Conservation (phyloP, 768 basidiomycete genomes). For the Rhodotorula paludigena region DNA sequence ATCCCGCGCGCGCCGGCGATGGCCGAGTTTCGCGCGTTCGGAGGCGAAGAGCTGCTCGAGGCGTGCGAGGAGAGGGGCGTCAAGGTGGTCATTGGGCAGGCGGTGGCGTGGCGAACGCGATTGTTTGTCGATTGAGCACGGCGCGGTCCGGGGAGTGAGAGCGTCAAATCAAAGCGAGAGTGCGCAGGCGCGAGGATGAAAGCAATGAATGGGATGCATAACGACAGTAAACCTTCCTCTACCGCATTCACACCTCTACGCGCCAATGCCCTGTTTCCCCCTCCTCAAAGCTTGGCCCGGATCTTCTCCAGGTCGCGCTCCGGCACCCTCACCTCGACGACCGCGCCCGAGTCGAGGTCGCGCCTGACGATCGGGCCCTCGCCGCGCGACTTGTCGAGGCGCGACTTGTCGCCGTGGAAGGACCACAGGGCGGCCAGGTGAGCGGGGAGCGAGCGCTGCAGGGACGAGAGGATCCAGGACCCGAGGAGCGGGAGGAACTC, state of each 20-base stretch:
- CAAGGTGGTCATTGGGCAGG: conserved; percentile 1
- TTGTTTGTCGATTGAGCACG: conserved; percentile 8
- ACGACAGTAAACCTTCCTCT: too few relatives aligned
- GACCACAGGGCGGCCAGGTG: conserved; percentile 61
- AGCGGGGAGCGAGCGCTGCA: conserved; percentile 61
- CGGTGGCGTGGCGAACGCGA: conserved; percentile 28
- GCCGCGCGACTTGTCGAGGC: conserved; percentile 28
- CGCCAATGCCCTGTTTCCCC: too few relatives aligned
- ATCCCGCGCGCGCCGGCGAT: conserved; percentile 16
- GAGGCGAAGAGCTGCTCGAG: background rate
- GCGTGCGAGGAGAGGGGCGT: conserved; percentile 10
- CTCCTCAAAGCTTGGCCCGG: conserved; percentile 1
- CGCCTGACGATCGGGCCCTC: conserved; percentile 27
- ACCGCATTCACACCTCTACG: too few relatives aligned
- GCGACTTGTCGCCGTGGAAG: conserved; percentile 43
- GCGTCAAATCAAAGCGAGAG: too few relatives aligned
- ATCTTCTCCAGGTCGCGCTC: background rate
- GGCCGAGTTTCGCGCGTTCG: conserved; percentile 15
- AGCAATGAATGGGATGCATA: too few relatives aligned
- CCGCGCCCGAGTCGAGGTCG: background rate
- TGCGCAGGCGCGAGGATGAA: too few relatives aligned
- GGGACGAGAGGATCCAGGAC: conserved; percentile 63
- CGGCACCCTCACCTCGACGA: background rate
- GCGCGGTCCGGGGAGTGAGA: too few relatives aligned
- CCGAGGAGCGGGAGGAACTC: conserved; percentile 87